phyloP scores from a whole-genome alignment of 306 rosid species.

The Vigna hirtella region DNA sequence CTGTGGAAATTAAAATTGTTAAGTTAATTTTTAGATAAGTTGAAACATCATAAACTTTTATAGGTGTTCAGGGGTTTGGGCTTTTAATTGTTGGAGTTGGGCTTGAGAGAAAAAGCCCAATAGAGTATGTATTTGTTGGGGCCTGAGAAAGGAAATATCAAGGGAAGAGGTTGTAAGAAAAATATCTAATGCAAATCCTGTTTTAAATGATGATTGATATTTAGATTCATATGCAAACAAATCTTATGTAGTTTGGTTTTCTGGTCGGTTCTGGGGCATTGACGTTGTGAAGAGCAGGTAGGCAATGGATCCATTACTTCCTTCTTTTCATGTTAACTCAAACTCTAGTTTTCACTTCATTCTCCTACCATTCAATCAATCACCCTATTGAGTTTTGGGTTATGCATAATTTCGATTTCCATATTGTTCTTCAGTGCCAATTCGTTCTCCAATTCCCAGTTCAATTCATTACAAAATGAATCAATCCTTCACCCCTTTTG shows the following conservation, averaged over 20 bases:
- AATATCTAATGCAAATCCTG: neutral
- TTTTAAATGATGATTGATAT: too few species aligned
- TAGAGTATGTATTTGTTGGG: neutral
- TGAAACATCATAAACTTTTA: too few species aligned
- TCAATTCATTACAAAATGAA: neutral
- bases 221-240: too few species aligned
- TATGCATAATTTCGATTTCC: neutral
- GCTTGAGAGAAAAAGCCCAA: neutral
- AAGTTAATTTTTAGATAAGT: too few species aligned
- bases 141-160: neutral
- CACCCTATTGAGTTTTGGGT: neutral
- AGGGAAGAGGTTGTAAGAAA: too few species aligned
- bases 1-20: too few species aligned
- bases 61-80: neutral
- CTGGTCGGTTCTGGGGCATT: too few species aligned
- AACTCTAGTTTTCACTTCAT: too few species aligned
- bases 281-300: neutral
- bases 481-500: neutral
- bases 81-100: neutral
- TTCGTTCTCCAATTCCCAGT: slow-evolving; percentile 24
- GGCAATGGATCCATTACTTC: neutral
- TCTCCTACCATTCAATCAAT: neutral
- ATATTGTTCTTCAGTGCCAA: neutral
- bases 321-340: neutral
- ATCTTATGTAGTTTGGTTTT: neutral